These are phyloP conservation scores for Backusella psychrophila DNA, from an alignment of 192 early-diverging fungal species.

Conservation along the genomic window DNA sequence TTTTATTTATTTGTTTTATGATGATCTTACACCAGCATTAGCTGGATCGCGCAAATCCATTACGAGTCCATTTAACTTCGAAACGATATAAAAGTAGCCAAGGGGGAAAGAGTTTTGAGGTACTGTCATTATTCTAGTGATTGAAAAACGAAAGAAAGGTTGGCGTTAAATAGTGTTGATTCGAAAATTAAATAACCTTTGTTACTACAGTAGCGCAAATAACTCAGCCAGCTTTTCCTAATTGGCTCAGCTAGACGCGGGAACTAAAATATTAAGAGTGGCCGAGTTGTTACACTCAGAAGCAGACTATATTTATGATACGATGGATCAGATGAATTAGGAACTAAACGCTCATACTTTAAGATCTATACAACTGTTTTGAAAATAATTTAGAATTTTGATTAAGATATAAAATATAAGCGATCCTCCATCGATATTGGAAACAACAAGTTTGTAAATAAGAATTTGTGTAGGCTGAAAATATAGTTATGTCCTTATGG, in stretches of 20 bases:
- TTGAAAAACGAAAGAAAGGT: background rate
- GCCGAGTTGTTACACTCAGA: background rate
- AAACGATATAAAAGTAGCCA: slow-evolving; percentile 33
- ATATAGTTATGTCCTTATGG: too few species aligned
- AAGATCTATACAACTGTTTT: background rate
- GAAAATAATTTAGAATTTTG: background rate
- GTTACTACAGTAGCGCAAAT: background rate
- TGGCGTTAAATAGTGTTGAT: background rate
- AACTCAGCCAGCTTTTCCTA: background rate
- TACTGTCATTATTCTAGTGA: slow-evolving; percentile 17
- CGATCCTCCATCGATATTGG: too few species aligned
- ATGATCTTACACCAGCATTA: slow-evolving; percentile 10
- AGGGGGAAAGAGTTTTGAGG: slow-evolving; percentile 21
- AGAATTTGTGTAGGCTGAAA: background rate
- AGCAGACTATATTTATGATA: background rate
- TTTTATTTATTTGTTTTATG: background rate
- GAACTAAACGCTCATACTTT: background rate
- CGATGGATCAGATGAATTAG: background rate
- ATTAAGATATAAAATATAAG: too few species aligned
- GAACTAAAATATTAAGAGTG: background rate
- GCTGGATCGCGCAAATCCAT: slow-evolving; percentile 18
- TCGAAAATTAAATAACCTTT: background rate
- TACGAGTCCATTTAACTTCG: slow-evolving; percentile 24
- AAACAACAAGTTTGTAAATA: background rate
- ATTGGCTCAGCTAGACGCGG: background rate